These are phyloP conservation scores for Globisporangium abappressorium DNA, from an alignment of 352 stramenopile genomes.

Conservation along the genomic window DNA sequence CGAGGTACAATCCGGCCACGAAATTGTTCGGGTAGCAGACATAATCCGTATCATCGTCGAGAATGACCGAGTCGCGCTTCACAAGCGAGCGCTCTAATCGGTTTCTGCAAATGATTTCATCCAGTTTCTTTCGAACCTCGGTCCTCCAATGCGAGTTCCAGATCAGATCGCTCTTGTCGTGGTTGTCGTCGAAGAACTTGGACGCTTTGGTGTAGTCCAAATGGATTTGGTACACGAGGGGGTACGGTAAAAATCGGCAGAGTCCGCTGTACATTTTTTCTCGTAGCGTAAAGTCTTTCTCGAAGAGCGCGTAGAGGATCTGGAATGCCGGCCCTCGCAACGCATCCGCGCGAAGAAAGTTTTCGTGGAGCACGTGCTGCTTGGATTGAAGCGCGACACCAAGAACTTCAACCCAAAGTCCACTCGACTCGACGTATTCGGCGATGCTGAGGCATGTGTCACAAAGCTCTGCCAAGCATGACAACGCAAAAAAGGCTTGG, in stretches of 20 bases:
- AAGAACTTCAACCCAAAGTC: slow-evolving; percentile 77
- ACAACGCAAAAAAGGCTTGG: slow-evolving; percentile 73
- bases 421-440: slow-evolving; percentile 70
- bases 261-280: slow-evolving; percentile 75
- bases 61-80: slow-evolving; percentile 78
- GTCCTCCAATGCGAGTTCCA: slow-evolving; percentile 80
- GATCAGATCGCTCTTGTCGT: slow-evolving; percentile 81
- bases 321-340: slow-evolving; percentile 78
- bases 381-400: slow-evolving; percentile 75
- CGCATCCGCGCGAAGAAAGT: slow-evolving; percentile 74
- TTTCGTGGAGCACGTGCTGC: slow-evolving; percentile 78
- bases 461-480: slow-evolving; percentile 74
- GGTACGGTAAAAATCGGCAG: slow-evolving; percentile 74
- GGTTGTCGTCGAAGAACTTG: slow-evolving; percentile 81
- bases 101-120: slow-evolving; percentile 79
- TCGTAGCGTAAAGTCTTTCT: slow-evolving; percentile 63
- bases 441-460: slow-evolving; percentile 73
- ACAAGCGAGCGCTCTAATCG: slow-evolving; percentile 60
- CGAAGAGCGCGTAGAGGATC: slow-evolving; percentile 71
- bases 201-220: slow-evolving; percentile 65
- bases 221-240: slow-evolving; percentile 82
- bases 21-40: slow-evolving; percentile 66
- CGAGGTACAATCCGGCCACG: slow-evolving; percentile 68
- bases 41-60: slow-evolving; percentile 62
- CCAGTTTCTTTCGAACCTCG: slow-evolving; percentile 70